Evolutionary conservation across 2,329 filamentous ascomycete species (phyloP).

Genomic region (Didymella exigua): DNA sequence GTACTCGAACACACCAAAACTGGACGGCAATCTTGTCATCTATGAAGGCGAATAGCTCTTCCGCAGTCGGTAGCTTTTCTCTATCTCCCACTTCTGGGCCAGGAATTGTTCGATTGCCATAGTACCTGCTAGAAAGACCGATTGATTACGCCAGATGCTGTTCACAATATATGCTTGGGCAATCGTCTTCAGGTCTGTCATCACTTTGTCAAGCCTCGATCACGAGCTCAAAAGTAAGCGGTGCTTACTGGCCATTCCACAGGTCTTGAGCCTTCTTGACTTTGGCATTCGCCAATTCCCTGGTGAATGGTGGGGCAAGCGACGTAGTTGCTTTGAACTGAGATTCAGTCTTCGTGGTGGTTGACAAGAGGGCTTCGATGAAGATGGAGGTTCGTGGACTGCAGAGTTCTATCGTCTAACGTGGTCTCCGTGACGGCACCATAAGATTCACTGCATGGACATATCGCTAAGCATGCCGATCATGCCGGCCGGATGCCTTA

Average conservation of each 20-base stretch:
- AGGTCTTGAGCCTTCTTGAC: conserved; percentile 83
- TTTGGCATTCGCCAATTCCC: conserved; percentile 72
- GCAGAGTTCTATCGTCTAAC: neutral
- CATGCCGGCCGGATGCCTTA: neutral
- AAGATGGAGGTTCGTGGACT: neutral
- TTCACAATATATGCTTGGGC: conserved; percentile 76
- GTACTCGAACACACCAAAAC: conserved; percentile 59
- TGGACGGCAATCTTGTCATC: conserved; percentile 83
- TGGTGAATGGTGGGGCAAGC: conserved; percentile 72
- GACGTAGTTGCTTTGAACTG: conserved; percentile 44
- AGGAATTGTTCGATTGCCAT: conserved; percentile 72
- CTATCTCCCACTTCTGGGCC: conserved; percentile 73
- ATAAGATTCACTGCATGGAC: neutral
- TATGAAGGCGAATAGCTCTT: conserved; percentile 80
- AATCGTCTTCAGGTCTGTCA: conserved; percentile 67
- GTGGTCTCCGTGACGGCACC: neutral
- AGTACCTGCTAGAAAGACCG: conserved; percentile 70
- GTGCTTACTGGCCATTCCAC: conserved; percentile 75
- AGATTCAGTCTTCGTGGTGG: neutral
- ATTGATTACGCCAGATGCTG: conserved; percentile 81
- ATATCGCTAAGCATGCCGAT: neutral
- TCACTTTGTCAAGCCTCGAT: conserved; percentile 4
- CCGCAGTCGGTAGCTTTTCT: conserved; percentile 73
- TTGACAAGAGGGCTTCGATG: neutral
- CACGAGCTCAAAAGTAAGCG: too few species aligned